A percentile compares a stretch with the other conserved stretches of the same genome.
phyloP scores from a whole-genome alignment of 139 green algal genomes.

The Chlamydomonas applanata region DNA sequence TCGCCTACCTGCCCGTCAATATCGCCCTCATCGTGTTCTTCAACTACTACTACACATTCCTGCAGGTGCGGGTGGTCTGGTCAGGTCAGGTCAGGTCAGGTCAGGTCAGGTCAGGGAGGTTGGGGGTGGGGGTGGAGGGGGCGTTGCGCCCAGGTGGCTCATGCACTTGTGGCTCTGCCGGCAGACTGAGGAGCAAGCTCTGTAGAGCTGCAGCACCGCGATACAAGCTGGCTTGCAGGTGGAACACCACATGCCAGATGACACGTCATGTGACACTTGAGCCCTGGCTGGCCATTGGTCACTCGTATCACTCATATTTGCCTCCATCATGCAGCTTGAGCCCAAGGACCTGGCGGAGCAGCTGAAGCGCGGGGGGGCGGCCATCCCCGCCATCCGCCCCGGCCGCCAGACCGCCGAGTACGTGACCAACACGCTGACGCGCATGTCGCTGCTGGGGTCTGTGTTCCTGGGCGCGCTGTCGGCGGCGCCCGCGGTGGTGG shows the following conservation, averaged over 20 bases:
- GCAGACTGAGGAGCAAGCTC: constrained; percentile 73
- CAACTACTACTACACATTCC: constrained; percentile 99
- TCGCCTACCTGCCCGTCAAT: constrained; percentile 84
- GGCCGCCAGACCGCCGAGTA: constrained; percentile 88
- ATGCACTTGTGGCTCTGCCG: constrained; percentile 91
- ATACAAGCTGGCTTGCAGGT: no score
- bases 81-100: no score
- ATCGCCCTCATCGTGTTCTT: constrained; percentile 95
- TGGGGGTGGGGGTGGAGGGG: no score
- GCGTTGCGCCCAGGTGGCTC: constrained; percentile 52
- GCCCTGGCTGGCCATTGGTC: no score
- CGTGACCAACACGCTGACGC: constrained; percentile 85
- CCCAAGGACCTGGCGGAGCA: constrained; percentile 96
- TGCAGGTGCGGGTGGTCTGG: constrained; percentile 59
- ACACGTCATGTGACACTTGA: no score
- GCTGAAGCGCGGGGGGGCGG: constrained; percentile 89
- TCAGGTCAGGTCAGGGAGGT: no score
- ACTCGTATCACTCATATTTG: constrained; percentile 91
- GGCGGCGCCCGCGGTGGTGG: constrained; percentile 80
- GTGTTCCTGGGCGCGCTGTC: constrained; percentile 91
- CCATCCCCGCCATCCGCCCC: constrained; percentile 87
- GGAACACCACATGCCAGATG: no score
- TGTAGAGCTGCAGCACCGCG: no score
- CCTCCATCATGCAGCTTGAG: constrained; percentile 94
- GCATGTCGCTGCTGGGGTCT: constrained; percentile 92